Conservation (phyloP, 192 early-diverging fungal species). For the Backusella morwellensis region DNA sequence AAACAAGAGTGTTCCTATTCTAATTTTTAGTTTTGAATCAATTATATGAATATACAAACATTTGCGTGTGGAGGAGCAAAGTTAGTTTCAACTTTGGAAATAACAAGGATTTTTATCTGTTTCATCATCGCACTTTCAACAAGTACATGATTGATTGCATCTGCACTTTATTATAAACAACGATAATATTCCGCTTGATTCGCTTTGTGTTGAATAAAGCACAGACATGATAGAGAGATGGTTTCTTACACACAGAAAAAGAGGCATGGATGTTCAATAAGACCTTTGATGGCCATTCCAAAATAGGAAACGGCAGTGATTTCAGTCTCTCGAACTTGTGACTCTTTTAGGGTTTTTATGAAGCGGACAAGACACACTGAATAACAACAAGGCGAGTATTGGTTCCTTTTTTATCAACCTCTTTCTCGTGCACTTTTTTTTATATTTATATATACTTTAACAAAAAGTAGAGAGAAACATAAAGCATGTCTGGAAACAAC, state of each 20-base stretch:
- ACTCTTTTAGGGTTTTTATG: not conserved
- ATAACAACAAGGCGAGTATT: not conserved
- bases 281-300: not conserved
- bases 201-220: too few relatives aligned
- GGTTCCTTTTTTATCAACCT: constrained; percentile 5
- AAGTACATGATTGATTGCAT: too few relatives aligned
- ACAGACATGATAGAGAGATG: too few relatives aligned
- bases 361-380: not conserved
- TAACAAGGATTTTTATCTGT: too few relatives aligned
- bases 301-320: not conserved
- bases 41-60: too few relatives aligned
- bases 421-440: not conserved
- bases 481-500: constrained; percentile 60
- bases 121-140: too few relatives aligned
- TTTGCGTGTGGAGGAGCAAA: too few relatives aligned
- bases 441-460: not conserved
- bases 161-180: too few relatives aligned
- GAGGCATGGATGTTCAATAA: not conserved
- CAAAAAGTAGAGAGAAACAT: not conserved
- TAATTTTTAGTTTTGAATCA: too few relatives aligned
- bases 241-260: not conserved
- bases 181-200: too few relatives aligned
- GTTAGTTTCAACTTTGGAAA: too few relatives aligned
- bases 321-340: not conserved
- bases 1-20: too few relatives aligned